Evolutionary conservation across 768 basidiomycete genomes (phyloP), one percentile per base, ranked within the genome.

Genomic region (Agaricus sinodeliciosus): DNA sequence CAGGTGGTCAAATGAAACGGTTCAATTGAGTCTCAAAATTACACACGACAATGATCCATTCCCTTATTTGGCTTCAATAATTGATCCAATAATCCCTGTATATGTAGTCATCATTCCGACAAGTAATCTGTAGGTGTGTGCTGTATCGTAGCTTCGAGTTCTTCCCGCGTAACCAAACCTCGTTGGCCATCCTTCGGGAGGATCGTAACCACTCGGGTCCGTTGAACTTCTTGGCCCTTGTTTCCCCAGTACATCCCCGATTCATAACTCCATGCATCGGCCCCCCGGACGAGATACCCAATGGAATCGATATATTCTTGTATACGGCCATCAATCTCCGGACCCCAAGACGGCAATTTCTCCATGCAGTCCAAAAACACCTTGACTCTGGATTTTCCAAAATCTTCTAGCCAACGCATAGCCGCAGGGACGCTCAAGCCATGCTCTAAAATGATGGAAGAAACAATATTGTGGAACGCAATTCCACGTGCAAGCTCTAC

Each of bases 401-500:
- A 50, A 1, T 31, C 25, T 12, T 43, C 52, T 1, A 64, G 27
- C 60, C 57, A 60, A 11, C 55, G 55, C 51, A 61, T 52, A 8
- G 61, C 60, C 13, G 31, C 57, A 3, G 51, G 31, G 9, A 60
- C 56, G 26, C 49, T 57, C 18, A 56, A 27, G n/a, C 55, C 26
- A 41, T 59, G 50, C 36, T 62, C 55, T 4, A 51, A 43, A 55
- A 61, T 60, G 28, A 57, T 58, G 12, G 57, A 56, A 13, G 61
- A 58, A 8, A 64, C 47, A 43, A 62, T 60, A 44, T 64, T 64
- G 47, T 62, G 55, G 31, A 50, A 43, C 2, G 43, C 59, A 36
- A 60, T 57, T 9, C 60, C 61, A 1, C 54, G 43, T 9, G 60
- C 55, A 22, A 58, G 50, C 37, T 60, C 61, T 11, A 57, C 56